Conservation (phyloP, 441 rosid genomes). For the Pelargonium citronellum region DNA sequence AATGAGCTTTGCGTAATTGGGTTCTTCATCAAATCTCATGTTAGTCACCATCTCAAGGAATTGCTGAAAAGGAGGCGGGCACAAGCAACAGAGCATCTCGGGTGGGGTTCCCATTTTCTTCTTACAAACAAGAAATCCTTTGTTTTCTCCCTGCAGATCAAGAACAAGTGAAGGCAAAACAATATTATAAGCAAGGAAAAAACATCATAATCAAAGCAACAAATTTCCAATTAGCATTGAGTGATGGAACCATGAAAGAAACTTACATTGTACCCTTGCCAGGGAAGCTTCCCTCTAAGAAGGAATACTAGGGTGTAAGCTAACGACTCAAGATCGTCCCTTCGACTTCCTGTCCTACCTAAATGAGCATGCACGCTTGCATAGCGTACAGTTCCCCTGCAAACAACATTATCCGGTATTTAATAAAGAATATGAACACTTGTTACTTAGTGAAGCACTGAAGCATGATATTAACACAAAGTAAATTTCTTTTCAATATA, state of each 20-base stretch:
- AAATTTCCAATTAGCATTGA: constrained; percentile 9
- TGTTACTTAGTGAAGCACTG: no score
- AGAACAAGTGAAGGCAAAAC: neutral
- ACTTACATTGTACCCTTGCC: constrained; percentile 83
- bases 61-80: constrained; percentile 44
- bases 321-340: constrained; percentile 87
- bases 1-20: constrained; percentile 44
- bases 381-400: constrained; percentile 86
- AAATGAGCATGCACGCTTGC: constrained; percentile 92
- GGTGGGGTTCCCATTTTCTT: constrained; percentile 73
- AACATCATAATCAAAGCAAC: constrained; percentile 9
- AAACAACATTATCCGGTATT: constrained; percentile 3
- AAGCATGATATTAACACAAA: no score
- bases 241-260: constrained; percentile 5
- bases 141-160: constrained; percentile 65
- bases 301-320: constrained; percentile 84
- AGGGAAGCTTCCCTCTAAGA: constrained; percentile 72
- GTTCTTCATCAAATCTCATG: constrained; percentile 59
- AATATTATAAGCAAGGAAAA: neutral
- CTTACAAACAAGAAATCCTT: constrained; percentile 85
- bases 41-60: constrained; percentile 50
- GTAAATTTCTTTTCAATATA: neutral
- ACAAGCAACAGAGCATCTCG: constrained; percentile 44
- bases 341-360: constrained; percentile 81
- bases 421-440: neutral